Percentiles rank a stretch among this genome's conserved stretches.
Conservation (phyloP, 129 eudicot species). For the Pulicaria dysenterica region DNA sequence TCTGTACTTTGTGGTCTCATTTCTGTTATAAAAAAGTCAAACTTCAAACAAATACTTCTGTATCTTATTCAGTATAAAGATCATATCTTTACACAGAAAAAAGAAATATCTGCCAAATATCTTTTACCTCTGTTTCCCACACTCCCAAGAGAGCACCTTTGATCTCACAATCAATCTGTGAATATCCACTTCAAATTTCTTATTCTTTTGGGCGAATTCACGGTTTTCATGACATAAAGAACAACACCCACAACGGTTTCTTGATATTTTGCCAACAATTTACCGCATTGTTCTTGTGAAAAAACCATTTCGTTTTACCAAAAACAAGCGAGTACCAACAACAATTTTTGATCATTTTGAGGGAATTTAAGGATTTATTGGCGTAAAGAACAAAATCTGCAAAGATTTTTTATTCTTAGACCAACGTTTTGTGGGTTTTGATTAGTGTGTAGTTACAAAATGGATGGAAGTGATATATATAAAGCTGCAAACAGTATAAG, state of each 20-base stretch:
- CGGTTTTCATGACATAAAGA: neutral
- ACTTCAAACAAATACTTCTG: slow-evolving; percentile 7
- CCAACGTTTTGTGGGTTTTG: slow-evolving; percentile 28
- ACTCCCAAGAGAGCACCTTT: slow-evolving; percentile 3
- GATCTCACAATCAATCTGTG: neutral
- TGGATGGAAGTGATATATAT: slow-evolving; percentile 46
- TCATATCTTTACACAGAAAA: neutral
- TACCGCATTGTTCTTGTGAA: too few relatives aligned
- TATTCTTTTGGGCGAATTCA: neutral
- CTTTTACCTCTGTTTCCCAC: slow-evolving; percentile 15
- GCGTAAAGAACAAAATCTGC: slow-evolving; percentile 19
- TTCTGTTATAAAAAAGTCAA: neutral
- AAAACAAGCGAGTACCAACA: neutral
- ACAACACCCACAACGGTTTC: slow-evolving; percentile 9
- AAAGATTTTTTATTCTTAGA: slow-evolving; percentile 10
- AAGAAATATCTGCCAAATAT: slow-evolving; percentile 3
- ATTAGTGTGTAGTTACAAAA: slow-evolving; percentile 20
- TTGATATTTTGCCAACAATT: neutral
- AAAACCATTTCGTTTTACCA: neutral
- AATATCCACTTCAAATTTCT: neutral
- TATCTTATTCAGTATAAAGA: slow-evolving; percentile 27
- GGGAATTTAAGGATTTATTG: slow-evolving; percentile 10
- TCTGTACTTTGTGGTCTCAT: neutral
- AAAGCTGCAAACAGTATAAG: slow-evolving; percentile 40
- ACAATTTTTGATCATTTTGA: neutral